Evolutionary conservation across 2,329 filamentous ascomycete species (phyloP).

Genomic region (Colletotrichum costaricense): DNA sequence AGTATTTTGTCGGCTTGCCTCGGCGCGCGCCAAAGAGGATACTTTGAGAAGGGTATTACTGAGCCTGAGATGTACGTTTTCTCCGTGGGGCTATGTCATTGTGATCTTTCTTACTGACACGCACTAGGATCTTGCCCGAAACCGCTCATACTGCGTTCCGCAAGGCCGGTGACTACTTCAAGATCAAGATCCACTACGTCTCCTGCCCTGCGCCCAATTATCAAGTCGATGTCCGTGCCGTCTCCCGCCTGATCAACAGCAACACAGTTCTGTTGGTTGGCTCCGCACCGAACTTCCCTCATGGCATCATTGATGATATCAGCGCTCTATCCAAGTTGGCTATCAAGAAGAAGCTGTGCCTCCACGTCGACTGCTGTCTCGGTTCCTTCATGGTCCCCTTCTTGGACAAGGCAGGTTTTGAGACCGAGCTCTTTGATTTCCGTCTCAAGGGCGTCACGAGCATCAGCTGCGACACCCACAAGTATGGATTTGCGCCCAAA

Average conservation of each 20-base stretch:
- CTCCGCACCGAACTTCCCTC: constrained; percentile 96
- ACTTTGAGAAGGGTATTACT: constrained; percentile 84
- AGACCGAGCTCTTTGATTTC: constrained; percentile 91
- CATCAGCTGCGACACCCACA: constrained; percentile 97
- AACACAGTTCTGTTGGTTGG: constrained; percentile 96
- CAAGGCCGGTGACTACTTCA: constrained; percentile 95
- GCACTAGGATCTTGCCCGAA: constrained; percentile 85
- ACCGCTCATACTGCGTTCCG: constrained; percentile 97
- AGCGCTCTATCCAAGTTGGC: constrained; percentile 85
- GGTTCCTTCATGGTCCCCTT: constrained; percentile 95
- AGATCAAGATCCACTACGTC: constrained; percentile 93
- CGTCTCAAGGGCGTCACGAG: constrained; percentile 92
- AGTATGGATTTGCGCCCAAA: constrained; percentile 98
- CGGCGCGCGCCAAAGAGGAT: constrained; percentile 89
- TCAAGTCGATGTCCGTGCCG: constrained; percentile 82
- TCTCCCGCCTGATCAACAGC: constrained; percentile 88
- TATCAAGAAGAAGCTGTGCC: constrained; percentile 79
- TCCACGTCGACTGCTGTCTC: constrained; percentile 98
- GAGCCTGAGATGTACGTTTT: constrained; percentile 89
- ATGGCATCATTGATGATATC: constrained; percentile 98
- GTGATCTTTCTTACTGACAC: constrained; percentile 19
- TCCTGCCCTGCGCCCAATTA: constrained; percentile 86
- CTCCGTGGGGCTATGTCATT: not conserved
- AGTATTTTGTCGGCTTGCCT: constrained; percentile 97
- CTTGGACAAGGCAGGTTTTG: constrained; percentile 93